A percentile compares a stretch with the other conserved stretches of the same genome.
Evolutionary conservation across 2,329 filamentous ascomycete genomes (phyloP).

Genomic region (Colletotrichum australisinense): DNA sequence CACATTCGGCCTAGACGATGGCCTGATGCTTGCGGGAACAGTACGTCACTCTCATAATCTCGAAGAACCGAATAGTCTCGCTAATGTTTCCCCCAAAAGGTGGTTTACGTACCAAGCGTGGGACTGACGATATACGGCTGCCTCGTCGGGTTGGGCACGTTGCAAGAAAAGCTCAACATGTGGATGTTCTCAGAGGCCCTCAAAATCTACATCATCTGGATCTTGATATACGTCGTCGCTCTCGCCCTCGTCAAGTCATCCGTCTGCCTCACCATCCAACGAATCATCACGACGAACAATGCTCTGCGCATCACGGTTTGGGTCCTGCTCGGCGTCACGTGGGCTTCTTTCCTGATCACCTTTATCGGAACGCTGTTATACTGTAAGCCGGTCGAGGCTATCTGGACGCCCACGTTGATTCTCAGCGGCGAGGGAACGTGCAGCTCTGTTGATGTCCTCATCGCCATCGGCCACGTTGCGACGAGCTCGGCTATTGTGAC

Average conservation of each 20-base stretch:
- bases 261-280: slow-evolving; percentile 48
- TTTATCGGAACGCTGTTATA: slow-evolving; percentile 46
- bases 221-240: slow-evolving; percentile 41
- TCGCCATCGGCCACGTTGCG: slow-evolving; percentile 42
- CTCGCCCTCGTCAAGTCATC: slow-evolving; percentile 46
- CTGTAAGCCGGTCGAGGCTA: slow-evolving; percentile 44
- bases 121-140: slow-evolving; percentile 35
- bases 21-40: slow-evolving; percentile 34
- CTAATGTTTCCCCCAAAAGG: slow-evolving; percentile 30
- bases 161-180: slow-evolving; percentile 39
- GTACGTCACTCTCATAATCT: neutral
- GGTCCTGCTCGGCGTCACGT: slow-evolving; percentile 35
- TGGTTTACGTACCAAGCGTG: slow-evolving; percentile 35
- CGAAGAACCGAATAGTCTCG: neutral
- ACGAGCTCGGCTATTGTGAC: slow-evolving; percentile 46
- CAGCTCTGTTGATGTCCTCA: slow-evolving; percentile 38
- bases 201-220: slow-evolving; percentile 41
- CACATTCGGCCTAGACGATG: slow-evolving; percentile 36
- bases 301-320: slow-evolving; percentile 39
- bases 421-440: slow-evolving; percentile 39
- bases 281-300: slow-evolving; percentile 42
- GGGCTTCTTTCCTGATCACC: slow-evolving; percentile 44
- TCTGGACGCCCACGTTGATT: slow-evolving; percentile 45
- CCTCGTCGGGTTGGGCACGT: slow-evolving; percentile 39
- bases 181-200: slow-evolving; percentile 40